A percentile compares a stretch with the other conserved stretches of the same genome.
phyloP scores from a whole-genome alignment of 331 rosid genomes.

The Spiraea crenata region DNA sequence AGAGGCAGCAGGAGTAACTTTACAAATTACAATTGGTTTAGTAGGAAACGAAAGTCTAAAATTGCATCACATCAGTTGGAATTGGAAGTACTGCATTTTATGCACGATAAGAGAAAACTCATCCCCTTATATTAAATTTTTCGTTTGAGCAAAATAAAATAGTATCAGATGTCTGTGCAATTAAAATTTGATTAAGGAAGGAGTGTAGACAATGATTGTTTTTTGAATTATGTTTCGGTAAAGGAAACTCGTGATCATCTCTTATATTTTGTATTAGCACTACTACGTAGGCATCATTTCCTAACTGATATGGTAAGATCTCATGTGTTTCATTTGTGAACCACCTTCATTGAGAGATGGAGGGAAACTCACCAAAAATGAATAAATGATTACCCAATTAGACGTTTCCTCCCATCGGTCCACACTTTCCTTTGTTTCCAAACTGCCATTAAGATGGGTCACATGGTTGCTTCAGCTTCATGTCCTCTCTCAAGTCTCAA shows the following conservation, averaged over 20 bases:
- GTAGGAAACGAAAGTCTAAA: not conserved
- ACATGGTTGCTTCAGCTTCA: slow-evolving; percentile 60
- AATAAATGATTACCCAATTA: slow-evolving; percentile 22
- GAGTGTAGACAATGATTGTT: too few species aligned
- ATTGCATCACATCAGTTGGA: not conserved
- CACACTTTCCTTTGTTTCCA: slow-evolving; percentile 59
- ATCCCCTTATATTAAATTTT: too few species aligned
- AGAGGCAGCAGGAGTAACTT: not conserved
- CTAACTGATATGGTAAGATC: too few species aligned
- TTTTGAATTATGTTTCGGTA: not conserved
- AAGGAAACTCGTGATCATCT: slow-evolving; percentile 29
- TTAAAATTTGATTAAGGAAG: not conserved
- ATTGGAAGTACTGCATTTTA: not conserved
- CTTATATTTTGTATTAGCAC: too few species aligned
- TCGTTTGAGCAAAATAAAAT: not conserved
- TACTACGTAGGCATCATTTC: too few species aligned
- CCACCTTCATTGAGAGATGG: not conserved
- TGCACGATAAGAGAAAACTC: too few species aligned
- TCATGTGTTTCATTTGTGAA: too few species aligned
- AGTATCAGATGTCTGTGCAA: not conserved
- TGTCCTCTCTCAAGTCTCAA: slow-evolving; percentile 5
- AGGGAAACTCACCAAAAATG: slow-evolving; percentile 35
- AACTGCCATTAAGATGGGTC: slow-evolving; percentile 56
- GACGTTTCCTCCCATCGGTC: slow-evolving; percentile 34
- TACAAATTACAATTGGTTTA: too few species aligned